phyloP scores from a whole-genome alignment of 768 basidiomycete genomes.

The Tephrocybe rancida region DNA sequence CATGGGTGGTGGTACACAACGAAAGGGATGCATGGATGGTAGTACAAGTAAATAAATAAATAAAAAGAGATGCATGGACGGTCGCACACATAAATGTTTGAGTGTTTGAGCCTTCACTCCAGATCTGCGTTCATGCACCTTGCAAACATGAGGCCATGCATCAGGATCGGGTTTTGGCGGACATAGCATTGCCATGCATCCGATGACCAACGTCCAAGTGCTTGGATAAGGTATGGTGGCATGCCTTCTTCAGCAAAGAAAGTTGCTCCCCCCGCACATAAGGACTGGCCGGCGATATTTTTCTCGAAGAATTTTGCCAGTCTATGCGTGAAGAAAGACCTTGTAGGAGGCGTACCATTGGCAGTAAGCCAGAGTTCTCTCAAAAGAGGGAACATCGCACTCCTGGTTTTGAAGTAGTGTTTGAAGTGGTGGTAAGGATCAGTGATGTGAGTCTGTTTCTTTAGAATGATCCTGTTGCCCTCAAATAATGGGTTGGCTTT shows the following conservation, averaged over 20 bases:
- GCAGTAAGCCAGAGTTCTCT: slow-evolving; percentile 17
- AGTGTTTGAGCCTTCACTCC: no score
- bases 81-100: no score
- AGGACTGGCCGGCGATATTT: slow-evolving; percentile 35
- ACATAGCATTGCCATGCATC: slow-evolving; percentile 19
- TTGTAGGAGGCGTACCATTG: slow-evolving; percentile 12
- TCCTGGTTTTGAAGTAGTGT: slow-evolving; percentile 3
- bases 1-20: no score
- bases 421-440: slow-evolving; percentile 4
- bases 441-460: not conserved
- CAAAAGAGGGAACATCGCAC: slow-evolving; percentile 3
- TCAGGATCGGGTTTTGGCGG: not conserved
- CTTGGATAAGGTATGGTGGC: slow-evolving; percentile 31
- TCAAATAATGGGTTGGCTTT: slow-evolving; percentile 23
- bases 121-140: not conserved
- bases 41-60: not conserved
- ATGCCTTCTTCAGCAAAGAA: slow-evolving; percentile 28
- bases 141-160: not conserved
- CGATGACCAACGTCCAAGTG: slow-evolving; percentile 36
- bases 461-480: slow-evolving; percentile 18
- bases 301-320: slow-evolving; percentile 12
- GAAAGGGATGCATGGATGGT: no score
- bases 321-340: slow-evolving; percentile 17
- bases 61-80: not conserved
- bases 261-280: slow-evolving; percentile 40